Percentiles rank a stretch among this genome's conserved stretches.
phyloP scores from a whole-genome alignment of 2,329 filamentous ascomycete species.

The Penicillium glabrum region DNA sequence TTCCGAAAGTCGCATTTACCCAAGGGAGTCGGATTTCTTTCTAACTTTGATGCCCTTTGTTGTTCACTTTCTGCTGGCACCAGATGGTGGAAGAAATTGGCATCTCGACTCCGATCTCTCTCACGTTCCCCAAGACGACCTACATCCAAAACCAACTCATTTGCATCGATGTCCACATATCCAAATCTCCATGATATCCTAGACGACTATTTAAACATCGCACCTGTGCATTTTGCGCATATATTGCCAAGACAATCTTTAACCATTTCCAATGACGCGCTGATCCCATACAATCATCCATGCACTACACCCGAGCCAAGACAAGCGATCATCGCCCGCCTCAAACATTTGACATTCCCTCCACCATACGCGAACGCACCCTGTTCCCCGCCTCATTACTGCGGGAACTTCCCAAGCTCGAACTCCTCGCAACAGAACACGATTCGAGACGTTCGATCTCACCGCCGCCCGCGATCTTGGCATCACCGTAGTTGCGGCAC shows the following conservation, averaged over 20 bases:
- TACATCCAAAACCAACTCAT: too few species aligned
- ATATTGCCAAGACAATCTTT: background rate
- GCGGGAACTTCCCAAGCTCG: background rate
- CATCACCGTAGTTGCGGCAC: background rate
- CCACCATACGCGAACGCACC: background rate
- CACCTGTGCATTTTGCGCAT: background rate
- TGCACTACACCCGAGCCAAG: background rate
- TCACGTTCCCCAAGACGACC: too few species aligned
- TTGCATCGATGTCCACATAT: too few species aligned
- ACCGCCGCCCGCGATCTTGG: background rate
- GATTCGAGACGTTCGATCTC: background rate
- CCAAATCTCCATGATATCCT: background rate
- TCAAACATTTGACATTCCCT: background rate
- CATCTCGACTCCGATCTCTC: too few species aligned
- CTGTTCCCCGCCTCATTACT: background rate
- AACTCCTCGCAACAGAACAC: slow-evolving; percentile 1
- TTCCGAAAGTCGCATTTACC: too few species aligned
- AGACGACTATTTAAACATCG: background rate
- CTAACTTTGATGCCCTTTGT: too few species aligned
- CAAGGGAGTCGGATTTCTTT: too few species aligned
- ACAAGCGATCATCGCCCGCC: background rate
- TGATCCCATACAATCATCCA: background rate
- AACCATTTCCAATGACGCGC: background rate
- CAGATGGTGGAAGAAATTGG: too few species aligned
- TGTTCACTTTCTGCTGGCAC: too few species aligned